These are phyloP conservation scores for Posidonia oceanica DNA, from an alignment of 116 monocot genomes.

Conservation along the genomic window DNA sequence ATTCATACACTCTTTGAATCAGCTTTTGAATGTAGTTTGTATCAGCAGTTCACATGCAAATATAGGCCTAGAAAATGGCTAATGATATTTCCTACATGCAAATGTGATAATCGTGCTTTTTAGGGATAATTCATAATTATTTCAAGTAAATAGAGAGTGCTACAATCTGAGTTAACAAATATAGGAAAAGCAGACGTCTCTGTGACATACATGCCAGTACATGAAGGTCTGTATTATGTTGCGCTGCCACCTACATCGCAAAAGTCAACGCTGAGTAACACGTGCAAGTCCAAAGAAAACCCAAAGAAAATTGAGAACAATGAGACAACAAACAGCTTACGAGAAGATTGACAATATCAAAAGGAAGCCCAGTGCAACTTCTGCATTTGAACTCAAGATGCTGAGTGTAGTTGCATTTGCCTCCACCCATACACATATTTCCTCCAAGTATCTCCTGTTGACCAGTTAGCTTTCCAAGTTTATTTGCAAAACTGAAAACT, in stretches of 20 bases:
- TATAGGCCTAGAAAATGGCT: too few species aligned
- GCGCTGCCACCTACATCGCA: constrained; percentile 67
- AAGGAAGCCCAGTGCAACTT: constrained; percentile 80
- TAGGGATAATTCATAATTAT: background rate
- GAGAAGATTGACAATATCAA: constrained; percentile 76
- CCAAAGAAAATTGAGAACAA: background rate
- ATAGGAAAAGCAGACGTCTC: background rate
- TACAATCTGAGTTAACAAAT: background rate
- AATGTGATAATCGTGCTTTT: background rate
- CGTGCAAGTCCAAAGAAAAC: background rate
- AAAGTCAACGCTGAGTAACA: constrained; percentile 9
- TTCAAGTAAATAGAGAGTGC: background rate
- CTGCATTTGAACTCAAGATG: constrained; percentile 66
- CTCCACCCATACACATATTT: constrained; percentile 69
- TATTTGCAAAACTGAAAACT: background rate
- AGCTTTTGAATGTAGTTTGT: too few species aligned
- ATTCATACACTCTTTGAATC: too few species aligned
- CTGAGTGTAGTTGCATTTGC: constrained; percentile 50
- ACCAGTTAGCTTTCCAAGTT: background rate
- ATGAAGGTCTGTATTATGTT: constrained; percentile 76
- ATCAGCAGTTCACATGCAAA: too few species aligned
- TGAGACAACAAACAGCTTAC: constrained; percentile 30
- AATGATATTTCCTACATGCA: too few species aligned
- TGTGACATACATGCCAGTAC: constrained; percentile 73
- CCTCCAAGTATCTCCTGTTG: constrained; percentile 73